Evolutionary conservation across 225 moss, liverwort and hornwort species (phyloP), one percentile per base, ranked within the genome.

Genomic region (Lunularia cruciata): DNA sequence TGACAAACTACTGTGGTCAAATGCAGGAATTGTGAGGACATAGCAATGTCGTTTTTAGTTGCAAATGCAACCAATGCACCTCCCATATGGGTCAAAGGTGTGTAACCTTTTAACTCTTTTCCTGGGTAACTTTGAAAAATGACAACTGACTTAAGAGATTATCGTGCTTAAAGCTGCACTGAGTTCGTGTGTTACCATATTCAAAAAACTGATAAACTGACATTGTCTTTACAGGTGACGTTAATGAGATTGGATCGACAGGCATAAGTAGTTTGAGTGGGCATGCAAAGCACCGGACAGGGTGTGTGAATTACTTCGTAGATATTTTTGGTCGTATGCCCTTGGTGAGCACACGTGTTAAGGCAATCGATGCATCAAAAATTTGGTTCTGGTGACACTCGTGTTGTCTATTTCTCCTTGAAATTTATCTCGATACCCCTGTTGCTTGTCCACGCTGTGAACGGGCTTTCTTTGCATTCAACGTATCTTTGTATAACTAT

Each of bases 11-110:
- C 33, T 37, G 6, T 69, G 65, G 42, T 11, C 42, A 57, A 66
- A 58, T 73, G 77, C 90, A 95, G 95, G 79, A 98, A 98, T 54
- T 98, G 96, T 67, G 96, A 98, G 83, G 96, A 98, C 83, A 98
- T 98, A 42, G 96, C 96, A 5, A 98, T 98, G 96, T 93, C 96
- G 30, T 98, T 98, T 61, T 69, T 98, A 79, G 89, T 93, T 77
- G 96, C 96, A 53, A 98, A 98, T 72, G 75, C 73, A 68, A 90
- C 93, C 47, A 82, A 87, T 71, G 93, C 93, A 68, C 86, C 96
- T 60, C 96, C 96, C 35, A 62, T 93, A 57, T 98, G 96, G 96
- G 85, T 98, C 11, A 93, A 93, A 66, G 88, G 85, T 83, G 81
- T 20, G 11, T 38, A 25, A 11, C 11, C 11, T 5, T 0, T 9